Conservation (phyloP, 306 rosid species). For the Urtica urens region DNA sequence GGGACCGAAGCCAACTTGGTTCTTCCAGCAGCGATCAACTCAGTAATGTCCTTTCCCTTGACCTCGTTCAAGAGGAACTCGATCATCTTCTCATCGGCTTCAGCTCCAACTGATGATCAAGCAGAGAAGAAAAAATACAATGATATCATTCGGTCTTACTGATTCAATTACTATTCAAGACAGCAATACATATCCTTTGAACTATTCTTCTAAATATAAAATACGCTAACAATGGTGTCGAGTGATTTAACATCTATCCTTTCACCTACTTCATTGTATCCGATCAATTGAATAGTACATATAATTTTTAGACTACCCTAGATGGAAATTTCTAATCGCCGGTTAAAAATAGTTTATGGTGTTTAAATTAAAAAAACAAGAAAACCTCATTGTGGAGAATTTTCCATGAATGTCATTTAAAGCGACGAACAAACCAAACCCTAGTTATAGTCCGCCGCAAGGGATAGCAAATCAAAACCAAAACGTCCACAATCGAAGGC, state of each 20-base stretch:
- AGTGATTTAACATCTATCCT: no score
- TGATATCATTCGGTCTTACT: not conserved
- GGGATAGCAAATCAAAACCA: not conserved
- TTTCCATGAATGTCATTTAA: no score
- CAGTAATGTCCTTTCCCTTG: slow-evolving; percentile 45
- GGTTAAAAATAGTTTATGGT: no score
- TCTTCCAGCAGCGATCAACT: slow-evolving; percentile 58
- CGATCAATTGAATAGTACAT: no score
- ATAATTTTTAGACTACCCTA: no score
- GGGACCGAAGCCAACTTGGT: slow-evolving; percentile 62
- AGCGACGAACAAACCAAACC: not conserved
- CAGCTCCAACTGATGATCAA: slow-evolving; percentile 45
- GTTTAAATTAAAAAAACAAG: no score
- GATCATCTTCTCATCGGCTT: slow-evolving; percentile 35
- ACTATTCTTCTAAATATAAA: not conserved
- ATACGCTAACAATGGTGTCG: no score
- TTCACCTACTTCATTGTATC: no score
- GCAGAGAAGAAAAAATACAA: not conserved
- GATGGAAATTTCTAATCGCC: no score
- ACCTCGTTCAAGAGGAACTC: slow-evolving; percentile 42
- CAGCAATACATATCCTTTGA: not conserved
- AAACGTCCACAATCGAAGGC: not conserved
- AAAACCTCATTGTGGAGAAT: no score
- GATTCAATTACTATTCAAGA: not conserved
- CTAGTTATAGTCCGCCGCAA: not conserved